Evolutionary conservation across 1,284 basidiomycete genomes (phyloP).

Genomic region (Vanrija humicola): DNA sequence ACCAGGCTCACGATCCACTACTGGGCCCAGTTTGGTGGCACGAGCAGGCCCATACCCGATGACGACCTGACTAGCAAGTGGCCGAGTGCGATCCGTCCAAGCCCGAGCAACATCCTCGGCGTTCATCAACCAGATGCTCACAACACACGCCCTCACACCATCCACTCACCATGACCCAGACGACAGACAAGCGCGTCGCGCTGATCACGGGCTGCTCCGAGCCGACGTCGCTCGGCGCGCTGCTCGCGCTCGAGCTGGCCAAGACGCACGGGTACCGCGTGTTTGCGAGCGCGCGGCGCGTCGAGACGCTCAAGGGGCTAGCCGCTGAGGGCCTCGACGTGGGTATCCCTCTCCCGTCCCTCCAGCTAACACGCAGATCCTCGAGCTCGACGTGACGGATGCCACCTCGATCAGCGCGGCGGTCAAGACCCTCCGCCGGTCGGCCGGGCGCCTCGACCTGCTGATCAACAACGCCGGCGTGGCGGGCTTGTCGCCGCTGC

Average conservation of each 20-base stretch:
- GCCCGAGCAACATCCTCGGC: too few species aligned
- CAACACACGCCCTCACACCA: too few species aligned
- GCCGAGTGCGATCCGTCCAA: too few species aligned
- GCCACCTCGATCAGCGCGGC: constrained; percentile 5
- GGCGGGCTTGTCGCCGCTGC: background rate
- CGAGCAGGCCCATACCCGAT: too few species aligned
- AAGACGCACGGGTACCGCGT: constrained; percentile 10
- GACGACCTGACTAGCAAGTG: too few species aligned
- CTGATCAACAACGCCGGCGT: constrained; percentile 20
- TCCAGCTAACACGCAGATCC: background rate
- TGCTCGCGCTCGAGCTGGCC: constrained; percentile 10
- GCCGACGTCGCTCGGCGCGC: constrained; percentile 8
- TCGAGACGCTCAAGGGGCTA: constrained; percentile 5
- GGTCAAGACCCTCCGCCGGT: background rate
- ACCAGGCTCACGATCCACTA: too few species aligned
- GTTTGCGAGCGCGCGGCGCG: constrained; percentile 12
- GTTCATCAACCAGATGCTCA: too few species aligned
- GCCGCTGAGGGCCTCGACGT: constrained; percentile 2
- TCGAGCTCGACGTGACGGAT: constrained; percentile 13
- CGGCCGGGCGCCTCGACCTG: constrained; percentile 13
- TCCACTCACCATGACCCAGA: too few species aligned
- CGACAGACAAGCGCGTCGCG: constrained; percentile 7
- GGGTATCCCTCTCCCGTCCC: background rate
- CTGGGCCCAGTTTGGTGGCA: too few species aligned
- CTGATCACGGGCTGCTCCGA: constrained; percentile 19